Base-by-base conservation (phyloP, 2,329 filamentous ascomycete genomes). In the Plenodomus lindquistii region DNA sequence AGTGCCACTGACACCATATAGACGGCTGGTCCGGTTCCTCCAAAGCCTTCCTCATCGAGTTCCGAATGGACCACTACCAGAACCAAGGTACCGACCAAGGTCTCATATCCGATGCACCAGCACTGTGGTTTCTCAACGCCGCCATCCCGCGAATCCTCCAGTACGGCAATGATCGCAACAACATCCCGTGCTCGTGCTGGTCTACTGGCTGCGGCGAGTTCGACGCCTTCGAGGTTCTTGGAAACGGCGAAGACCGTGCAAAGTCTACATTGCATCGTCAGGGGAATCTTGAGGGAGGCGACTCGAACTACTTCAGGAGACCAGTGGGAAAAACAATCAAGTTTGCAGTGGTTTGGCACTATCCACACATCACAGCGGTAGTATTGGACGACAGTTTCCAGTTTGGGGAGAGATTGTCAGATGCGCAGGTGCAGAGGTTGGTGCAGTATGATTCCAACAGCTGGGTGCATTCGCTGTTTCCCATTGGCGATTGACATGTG, bases 51-150 rank as follows among this genome's bases (percentile, higher is more conserved):
- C 78, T 91, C 54, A 80, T 88, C 60, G 81, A 89, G 60, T 88
- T 91, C 70, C 76, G 77, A 46, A 92, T 92, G 88, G 71, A 75
- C 48, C 67, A 71, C 48, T 62, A 68, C 40, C 55, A 66, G 36
- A 73, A 71, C 38, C 41, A 47, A n/a, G 62, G 61, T 37, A 57
- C 36, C 2, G 63, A 69, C 29, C 61, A 69, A 50, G 67, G 69
- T 8, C 51, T 65, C 20, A 81, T 85, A 63, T 76, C 69, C 36
- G 84, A 91, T 72, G 88, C 88, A 80, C 87, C 88, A 8, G 85
- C 88, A 36, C 80, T 87, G 70, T 92, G 89, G 89, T 76, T 86
- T 41, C 81, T 92, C 51, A 92, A 92, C 73, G 85, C 83, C 16
- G 79, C 83, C 51, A 89, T 92, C 52, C 84, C 87, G 20, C 84